Evolutionary conservation across 2,329 filamentous ascomycete genomes (phyloP), one percentile per base, ranked within the genome.

Genomic region (Talaromyces sp.): DNA sequence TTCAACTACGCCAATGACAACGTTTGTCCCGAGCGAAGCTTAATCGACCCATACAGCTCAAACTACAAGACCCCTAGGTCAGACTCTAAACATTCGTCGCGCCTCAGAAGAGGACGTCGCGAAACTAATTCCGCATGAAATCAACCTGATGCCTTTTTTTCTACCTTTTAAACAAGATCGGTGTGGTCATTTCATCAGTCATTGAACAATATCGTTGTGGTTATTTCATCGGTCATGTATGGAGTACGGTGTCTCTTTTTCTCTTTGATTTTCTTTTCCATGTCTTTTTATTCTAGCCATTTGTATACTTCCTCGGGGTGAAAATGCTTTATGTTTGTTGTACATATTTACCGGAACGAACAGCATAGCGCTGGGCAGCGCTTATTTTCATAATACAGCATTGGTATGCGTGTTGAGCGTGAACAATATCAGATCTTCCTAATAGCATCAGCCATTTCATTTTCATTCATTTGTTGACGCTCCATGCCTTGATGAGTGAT

Each of bases 1-100:
- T 61, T 58, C 56, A 61, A 61, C 50, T 61, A 61, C 17, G 59
- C 59, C 10, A 61, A 58, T 35, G 59, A 61, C 11, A 61, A 61
- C 41, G 56, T 61, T 21, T 61, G 59, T 11, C 59, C 59, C 1
- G 21, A 24, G 8, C 50, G 54, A 29, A 61, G 59, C 26, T 56
- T 61, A 27, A 14, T 61, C 26, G 59, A 61, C 6, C 59, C 59
- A 43, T 17, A 35, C 26, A 58, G 57, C 11, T 56, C 59, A 21
- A n/a, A 56, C 38, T 50, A 41, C 54, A 54, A 27, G 4, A 10
- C 19, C 19, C 48, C 48, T 4, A 5, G 3, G 21, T 17, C 48
- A 51, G 3, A 14, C 17, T 14, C 48, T 8, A 52, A 50, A 26
- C 8, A 24, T n/a, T 9, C 48, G 3, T 52, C 48, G 48, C 48